phyloP scores from a whole-genome alignment of 2,329 filamentous ascomycete species.

The Microascus cirrosus region DNA sequence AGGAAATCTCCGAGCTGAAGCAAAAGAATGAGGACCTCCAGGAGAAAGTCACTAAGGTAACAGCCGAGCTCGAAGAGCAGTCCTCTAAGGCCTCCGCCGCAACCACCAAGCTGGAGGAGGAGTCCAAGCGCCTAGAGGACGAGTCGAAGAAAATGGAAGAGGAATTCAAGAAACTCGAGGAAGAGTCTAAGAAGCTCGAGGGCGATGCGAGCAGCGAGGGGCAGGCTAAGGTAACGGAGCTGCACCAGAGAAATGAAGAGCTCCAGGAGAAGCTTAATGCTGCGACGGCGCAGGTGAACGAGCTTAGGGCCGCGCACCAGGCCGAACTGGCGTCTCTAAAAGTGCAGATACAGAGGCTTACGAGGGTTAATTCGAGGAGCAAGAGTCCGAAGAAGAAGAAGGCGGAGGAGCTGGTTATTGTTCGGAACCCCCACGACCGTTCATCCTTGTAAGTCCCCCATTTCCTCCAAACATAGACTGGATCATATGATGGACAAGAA shows the following conservation, averaged over 20 bases:
- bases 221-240: background rate
- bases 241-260: background rate
- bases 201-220: background rate
- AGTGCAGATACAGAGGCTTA: constrained; percentile 1
- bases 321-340: background rate
- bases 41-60: background rate
- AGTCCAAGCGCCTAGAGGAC: background rate
- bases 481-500: background rate
- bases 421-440: constrained; percentile 4
- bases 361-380: background rate
- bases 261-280: background rate
- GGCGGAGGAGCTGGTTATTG: constrained; percentile 2
- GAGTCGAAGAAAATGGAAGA: background rate
- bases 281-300: background rate
- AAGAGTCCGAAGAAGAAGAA: constrained; percentile 4
- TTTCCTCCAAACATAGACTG: background rate
- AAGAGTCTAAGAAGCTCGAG: background rate
- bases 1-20: constrained; percentile 4
- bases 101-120: background rate
- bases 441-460: background rate
- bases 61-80: background rate
- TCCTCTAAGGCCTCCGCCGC: background rate
- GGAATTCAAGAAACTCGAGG: background rate
- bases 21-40: background rate
- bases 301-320: background rate